Percentiles rank a stretch among this genome's conserved stretches.
Evolutionary conservation across 352 stramenopile species (phyloP).

Genomic region (Pythium chondricola): DNA sequence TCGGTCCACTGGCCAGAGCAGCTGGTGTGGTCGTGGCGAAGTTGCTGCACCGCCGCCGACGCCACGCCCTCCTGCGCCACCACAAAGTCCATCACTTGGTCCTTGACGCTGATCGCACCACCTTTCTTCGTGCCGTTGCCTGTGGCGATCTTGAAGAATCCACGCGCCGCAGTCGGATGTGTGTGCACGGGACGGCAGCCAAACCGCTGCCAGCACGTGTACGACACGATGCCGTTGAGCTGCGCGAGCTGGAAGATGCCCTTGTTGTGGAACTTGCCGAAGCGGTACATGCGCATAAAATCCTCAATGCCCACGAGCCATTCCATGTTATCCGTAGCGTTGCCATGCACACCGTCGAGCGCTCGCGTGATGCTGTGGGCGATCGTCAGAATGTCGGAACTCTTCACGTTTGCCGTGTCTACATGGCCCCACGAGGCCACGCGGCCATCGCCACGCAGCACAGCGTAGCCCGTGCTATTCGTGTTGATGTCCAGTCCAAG

Average conservation of each 20-base stretch:
- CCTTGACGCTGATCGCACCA: constrained; percentile 35
- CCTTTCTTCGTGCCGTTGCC: constrained; percentile 16
- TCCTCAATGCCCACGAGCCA: constrained; percentile 82
- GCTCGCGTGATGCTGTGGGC: constrained; percentile 40
- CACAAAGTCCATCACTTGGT: constrained; percentile 66
- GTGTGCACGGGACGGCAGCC: constrained; percentile 43
- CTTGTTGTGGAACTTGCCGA: constrained; percentile 72
- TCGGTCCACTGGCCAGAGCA: constrained; percentile 36
- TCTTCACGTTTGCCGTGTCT: constrained; percentile 48
- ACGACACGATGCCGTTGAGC: constrained; percentile 83
- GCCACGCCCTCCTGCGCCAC: constrained; percentile 39
- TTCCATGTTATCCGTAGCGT: not conserved
- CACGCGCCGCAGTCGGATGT: constrained; percentile 70
- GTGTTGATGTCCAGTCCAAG: constrained; percentile 84
- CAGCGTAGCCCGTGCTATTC: constrained; percentile 68
- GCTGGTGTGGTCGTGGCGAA: constrained; percentile 18
- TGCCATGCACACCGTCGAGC: constrained; percentile 24
- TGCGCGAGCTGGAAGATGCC: constrained; percentile 83
- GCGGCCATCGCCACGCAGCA: constrained; percentile 46
- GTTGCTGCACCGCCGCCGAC: not conserved
- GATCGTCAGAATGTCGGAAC: constrained; percentile 61
- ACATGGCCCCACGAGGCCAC: constrained; percentile 58
- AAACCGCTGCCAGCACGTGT: constrained; percentile 67
- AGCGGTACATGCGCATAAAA: constrained; percentile 80
- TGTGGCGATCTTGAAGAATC: constrained; percentile 36